Conservation (phyloP, 768 basidiomycete genomes). For the Rhizopogon vesiculosus region DNA sequence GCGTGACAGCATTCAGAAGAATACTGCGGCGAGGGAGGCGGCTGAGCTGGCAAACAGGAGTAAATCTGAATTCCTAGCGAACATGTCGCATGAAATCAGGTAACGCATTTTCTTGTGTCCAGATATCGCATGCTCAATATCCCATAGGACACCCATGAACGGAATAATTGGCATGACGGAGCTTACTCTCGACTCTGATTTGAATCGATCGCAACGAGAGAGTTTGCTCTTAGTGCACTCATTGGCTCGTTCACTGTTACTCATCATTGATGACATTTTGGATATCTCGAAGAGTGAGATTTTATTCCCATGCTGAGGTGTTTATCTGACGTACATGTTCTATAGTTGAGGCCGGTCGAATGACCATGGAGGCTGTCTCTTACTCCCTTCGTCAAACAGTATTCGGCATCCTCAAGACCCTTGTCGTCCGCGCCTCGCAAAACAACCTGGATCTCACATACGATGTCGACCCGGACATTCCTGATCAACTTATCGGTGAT, state of each 20-base stretch:
- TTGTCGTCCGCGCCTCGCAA: slow-evolving; percentile 96
- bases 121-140: slow-evolving; percentile 1
- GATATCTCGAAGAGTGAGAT: slow-evolving; percentile 98
- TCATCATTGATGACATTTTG: slow-evolving; percentile 99
- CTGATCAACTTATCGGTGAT: slow-evolving; percentile 96
- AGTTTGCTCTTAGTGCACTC: slow-evolving; percentile 94
- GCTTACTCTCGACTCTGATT: slow-evolving; percentile 91
- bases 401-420: slow-evolving; percentile 95
- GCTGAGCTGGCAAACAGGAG: slow-evolving; percentile 96
- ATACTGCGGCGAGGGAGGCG: slow-evolving; percentile 94
- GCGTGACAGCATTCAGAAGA: slow-evolving; percentile 96
- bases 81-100: slow-evolving; percentile 98
- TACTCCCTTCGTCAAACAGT: slow-evolving; percentile 97
- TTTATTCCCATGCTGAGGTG: neutral
- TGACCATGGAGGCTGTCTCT: slow-evolving; percentile 99
- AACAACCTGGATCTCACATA: slow-evolving; percentile 95
- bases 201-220: slow-evolving; percentile 92
- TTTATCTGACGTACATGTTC: slow-evolving; percentile 7
- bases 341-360: slow-evolving; percentile 94
- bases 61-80: slow-evolving; percentile 98
- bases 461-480: slow-evolving; percentile 92
- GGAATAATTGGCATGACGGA: slow-evolving; percentile 99
- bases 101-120: slow-evolving; percentile 19
- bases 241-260: slow-evolving; percentile 83
- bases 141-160: slow-evolving; percentile 94